Base-by-base conservation (phyloP, 306 rosid genomes). In the Alnus rubra region DNA sequence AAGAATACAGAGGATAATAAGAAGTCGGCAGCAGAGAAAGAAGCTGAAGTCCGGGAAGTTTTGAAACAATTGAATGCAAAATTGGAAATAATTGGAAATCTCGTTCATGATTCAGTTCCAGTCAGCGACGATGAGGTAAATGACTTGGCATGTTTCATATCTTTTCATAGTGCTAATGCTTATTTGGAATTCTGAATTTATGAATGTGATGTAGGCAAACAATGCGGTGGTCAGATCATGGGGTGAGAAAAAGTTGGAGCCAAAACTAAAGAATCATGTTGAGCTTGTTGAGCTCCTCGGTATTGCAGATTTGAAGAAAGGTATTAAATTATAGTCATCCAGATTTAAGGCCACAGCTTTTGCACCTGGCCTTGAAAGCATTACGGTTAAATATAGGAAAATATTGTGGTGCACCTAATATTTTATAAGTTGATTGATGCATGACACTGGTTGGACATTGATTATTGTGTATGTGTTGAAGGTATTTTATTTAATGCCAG, bases 71-170 rank as follows among this genome's bases (percentile, higher is more conserved):
- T 95, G 87, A 88, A 92, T 84, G 74, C 88, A 8, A 91, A 83
- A 78, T 84, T 91, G 91, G 96, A 92, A 83, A 74, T 79, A 6
- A 84, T 92, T 74, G 98, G 97, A 88, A 95, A 95, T 84, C 98
- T 95, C 19, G 89, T 95, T 50, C 99, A 92, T 62, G 99, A 93
- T 82, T 87, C 97, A 0, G 98, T 95, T 82, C 97, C 97, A 7
- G 28, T 92, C 52, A 88, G 88, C 59, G 8, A 88, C 54, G 96
- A 92, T 52, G 99, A 95, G 99, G 98, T 94, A 56, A 73, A 6
- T 54, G 52, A 45, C 67, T 63, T 73, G 23, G 75, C 59, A 14
- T 50, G 1, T 45, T 9, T 33, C 37, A 42, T 78, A 45, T 59
- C 56, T 12, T 73, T 55, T 49, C 37, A 11, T 9, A 45, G 19